Evolutionary conservation across 257 asterid species (phyloP), one percentile per base, ranked within the genome.

Genomic region (Linaria vulgaris): DNA sequence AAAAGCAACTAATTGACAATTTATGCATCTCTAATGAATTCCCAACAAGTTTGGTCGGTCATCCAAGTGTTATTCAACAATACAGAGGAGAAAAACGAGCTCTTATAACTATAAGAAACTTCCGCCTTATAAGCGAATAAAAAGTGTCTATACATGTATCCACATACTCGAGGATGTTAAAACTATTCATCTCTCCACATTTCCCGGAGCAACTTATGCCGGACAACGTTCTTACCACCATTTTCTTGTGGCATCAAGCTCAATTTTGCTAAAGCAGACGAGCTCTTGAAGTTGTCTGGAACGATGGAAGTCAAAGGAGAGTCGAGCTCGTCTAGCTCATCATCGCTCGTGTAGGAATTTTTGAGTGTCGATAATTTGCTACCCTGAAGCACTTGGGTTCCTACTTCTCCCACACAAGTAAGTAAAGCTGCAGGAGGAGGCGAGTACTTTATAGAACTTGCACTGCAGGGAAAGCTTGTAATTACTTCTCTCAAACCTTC

Each of bases 271-370:
- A 84, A 61, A 59, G 85, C 80, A 27, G 85, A 79, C 30, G 76
- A 72, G 15, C 56, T 73, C 70, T 72, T 76, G 64, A 61, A 69
- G 74, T 76, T 76, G 45, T 86, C 95, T 1, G 82, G 83, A 30
- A 88, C 61, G n/a, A 91, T 72, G 1, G 81, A 71, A 45, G 86
- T 84, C 82, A 91, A 74, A 19, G 94, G 87, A 0, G 88, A 81
- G 64, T 86, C 85, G 13, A 91, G 76, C 71, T 86, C 98, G 20
- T 84, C 88, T 0, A 91, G 74, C 78, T 91, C 98, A 50, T 91
- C 95, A 10, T 91, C 98, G 27, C 98, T 91, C 10, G 79, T 78
- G 73, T 81, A 71, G 1, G 96, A 76, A 59, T 88, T 90, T 23
- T 68, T 75, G 13, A 92, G 80, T 38, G 84, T 69, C 9, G 89